Evolutionary conservation across 2,329 filamentous ascomycete species (phyloP), one percentile per base, ranked within the genome.

Genomic region (Aspergillus clavatus): DNA sequence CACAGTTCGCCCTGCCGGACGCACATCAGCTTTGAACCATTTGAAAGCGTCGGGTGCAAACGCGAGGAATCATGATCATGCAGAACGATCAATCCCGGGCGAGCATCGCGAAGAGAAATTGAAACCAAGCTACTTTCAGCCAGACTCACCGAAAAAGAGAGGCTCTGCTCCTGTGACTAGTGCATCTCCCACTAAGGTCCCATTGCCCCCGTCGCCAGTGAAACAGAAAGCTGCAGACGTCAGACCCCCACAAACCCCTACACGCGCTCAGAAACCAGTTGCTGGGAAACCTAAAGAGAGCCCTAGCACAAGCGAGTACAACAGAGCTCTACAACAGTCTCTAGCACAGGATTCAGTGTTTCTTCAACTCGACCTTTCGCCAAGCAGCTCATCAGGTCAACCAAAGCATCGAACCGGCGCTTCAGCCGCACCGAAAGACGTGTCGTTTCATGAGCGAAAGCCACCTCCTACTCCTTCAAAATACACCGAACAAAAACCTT

Each of bases 1-100:
- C 35, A 98, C 93, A 0, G 88, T 98, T 42, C 80, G 90, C 45
- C 83, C 94, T 5, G 83, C 84, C n/a, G 81, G 84, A 43, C 82
- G 83, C 49, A 77, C 76, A 23, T 62, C 80, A 37, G 84, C 84
- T 3, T 72, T 87, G 39, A 78, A 85, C 55, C 75, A 82, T 0
- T 82, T 95, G 82, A 89, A 87, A 54, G 87, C 90, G 48, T 84
- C 86, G 24, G 85, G 84, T 10, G 83, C 86, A 14, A 95, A 95
- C 63, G 81, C 86, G 14, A 79, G 89, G 46, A 77, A 80, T 26
- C 72, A 80, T 10, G 58, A 58, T 16, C 45, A 55, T 16, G 52
- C 55, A 21, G 61, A 65, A 14, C 60, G 60, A 52, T 63, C 70
- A 43, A 44, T 61, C 22, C 59, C 61, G 40, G 59, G 55, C 27